Base-by-base conservation (phyloP, 2,329 filamentous ascomycete genomes). In the Colletotrichum chlorophyti region DNA sequence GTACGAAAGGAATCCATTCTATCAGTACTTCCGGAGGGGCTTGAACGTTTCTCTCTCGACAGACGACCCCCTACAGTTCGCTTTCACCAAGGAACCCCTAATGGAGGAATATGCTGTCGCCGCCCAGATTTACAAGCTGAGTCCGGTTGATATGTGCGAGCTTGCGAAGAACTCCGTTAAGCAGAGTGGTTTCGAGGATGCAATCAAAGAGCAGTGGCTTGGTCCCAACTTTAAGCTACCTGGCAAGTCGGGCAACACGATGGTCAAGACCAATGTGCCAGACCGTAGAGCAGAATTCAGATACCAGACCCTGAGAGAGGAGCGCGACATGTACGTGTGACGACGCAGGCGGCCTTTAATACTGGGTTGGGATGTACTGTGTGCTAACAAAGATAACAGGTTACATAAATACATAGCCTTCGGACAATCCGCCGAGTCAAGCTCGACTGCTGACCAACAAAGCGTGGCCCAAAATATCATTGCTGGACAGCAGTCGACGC, bases 61-160 rank as follows among this genome's bases (percentile, higher is more conserved):
- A 0, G 95, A 99, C 69, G 95, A 99, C 70, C 95, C 95, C 19
- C 82, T 99, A 42, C 95, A 99, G 70, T 99, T 99, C 71, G 95
- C 95, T 2, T 99, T 97, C 70, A 99, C 95, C 6, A 99, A 98
- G 69, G 95, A 99, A 73, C 95, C 95, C 1, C 77, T 99, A 55
- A 99, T 99, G 65, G 95, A 99, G 73, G 95, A 99, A 71, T 99
- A 99, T 69, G 93, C 94, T 0, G 95, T 99, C 8, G 95, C 95
- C 4, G 95, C 95, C 5, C 95, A 99, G 75, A 99, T 99, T 58
- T 99, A 98, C 79, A 98, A 98, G 76, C 85, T 99, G 34, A 96
- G 89, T 68, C 90, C 94, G 1, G 93, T 98, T 4, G 95, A 99
- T 69, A 99, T 99, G 95, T 98, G 95, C 70, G 95, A 99, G 76